Evolutionary conservation across 805 yeast genomes (phyloP), one percentile per base, ranked within the genome.

Genomic region (Cyberlindnera xishuangbannaensis): DNA sequence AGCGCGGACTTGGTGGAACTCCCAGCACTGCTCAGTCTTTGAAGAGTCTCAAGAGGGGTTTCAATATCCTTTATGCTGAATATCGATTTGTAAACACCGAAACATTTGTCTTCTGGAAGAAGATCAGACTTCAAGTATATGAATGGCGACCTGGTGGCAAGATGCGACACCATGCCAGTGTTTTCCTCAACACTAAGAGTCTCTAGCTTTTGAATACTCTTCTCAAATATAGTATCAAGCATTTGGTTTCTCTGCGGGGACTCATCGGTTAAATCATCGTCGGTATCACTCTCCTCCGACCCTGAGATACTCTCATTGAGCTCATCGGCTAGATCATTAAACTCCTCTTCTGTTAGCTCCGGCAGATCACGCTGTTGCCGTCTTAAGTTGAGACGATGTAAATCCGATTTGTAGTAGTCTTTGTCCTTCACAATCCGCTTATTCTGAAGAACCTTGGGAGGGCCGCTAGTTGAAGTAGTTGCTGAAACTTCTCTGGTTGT

Each of bases 61-160:
- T 59, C 48, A 0, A 70, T 51, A n/a, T 64, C 62, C 0, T 56
- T 40, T 3, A 59, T 54, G 23, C 63, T 63, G 44, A 85, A 74
- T 13, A 83, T 44, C 0, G 78, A 58, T 48, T 85, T 87, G 57
- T 78, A 87, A 0, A 76, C 62, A 0, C 86, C 87, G 43, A 82
- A 70, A 3, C 76, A 74, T 37, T 69, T 67, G 5, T 57, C 58
- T 0, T 57, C 48, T 1, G 71, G 66, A 12, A 80, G 37, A 4
- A 64, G 34, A 0, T 58, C 37, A 1, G 85, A 73, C 37, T 69
- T 64, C 52, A 80, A 79, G 26, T 73, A 60, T 1, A 84, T 66
- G 33, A 60, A 73, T 1, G 96, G 87, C 0, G 94, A 77, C 45
- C 76, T 73, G 0, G 90, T 78, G 36, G 80, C 75, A 40, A 82